Percentiles rank a stretch among this genome's conserved stretches.
phyloP scores from a whole-genome alignment of 257 asterid genomes.

The Nemophila menziesii region DNA sequence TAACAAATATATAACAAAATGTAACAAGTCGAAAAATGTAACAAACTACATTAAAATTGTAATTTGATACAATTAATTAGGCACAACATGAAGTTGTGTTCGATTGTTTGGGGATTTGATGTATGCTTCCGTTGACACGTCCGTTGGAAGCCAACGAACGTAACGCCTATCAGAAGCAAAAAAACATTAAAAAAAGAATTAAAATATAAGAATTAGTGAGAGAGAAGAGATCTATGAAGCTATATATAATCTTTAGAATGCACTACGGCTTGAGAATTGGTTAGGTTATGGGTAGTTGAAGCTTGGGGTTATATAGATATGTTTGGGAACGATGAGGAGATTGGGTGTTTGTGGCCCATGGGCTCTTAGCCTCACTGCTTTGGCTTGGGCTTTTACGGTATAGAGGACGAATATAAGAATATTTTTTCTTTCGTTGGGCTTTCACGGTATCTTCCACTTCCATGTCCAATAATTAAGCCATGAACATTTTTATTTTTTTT shows the following conservation, averaged over 20 bases:
- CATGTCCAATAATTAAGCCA: no score
- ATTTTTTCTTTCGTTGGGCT: no score
- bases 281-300: no score
- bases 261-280: neutral
- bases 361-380: no score
- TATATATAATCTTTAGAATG: neutral
- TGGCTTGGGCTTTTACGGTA: no score
- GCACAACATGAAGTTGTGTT: neutral
- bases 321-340: no score
- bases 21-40: constrained; percentile 4
- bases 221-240: neutral
- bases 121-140: constrained; percentile 23
- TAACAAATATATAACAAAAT: neutral
- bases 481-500: no score
- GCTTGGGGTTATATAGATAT: no score
- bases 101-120: neutral
- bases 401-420: no score
- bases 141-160: constrained; percentile 15
- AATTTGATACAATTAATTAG: neutral
- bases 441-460: no score
- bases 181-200: neutral
- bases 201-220: neutral
- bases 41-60: neutral
- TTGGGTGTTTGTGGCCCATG: no score
- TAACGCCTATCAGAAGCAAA: constrained; percentile 19